A percentile compares a stretch with the other conserved stretches of the same genome.
phyloP scores from a whole-genome alignment of 257 asterid species.

The Solanum pimpinellifolium region DNA sequence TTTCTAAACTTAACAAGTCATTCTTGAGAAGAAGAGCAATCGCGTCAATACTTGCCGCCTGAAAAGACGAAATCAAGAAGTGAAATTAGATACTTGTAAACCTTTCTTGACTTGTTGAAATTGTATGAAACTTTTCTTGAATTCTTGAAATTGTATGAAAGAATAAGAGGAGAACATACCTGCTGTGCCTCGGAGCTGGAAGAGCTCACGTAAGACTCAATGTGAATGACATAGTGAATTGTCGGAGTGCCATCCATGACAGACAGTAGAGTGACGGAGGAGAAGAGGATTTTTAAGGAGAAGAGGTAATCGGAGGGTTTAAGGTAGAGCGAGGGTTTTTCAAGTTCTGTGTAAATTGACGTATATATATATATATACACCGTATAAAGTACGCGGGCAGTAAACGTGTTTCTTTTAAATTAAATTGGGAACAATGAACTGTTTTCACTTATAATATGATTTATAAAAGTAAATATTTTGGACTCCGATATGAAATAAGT shows the following conservation, averaged over 20 bases:
- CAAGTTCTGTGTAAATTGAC: neutral
- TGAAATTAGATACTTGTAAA: neutral
- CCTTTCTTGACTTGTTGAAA: neutral
- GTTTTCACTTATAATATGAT: neutral
- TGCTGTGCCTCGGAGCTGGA: conserved; percentile 53
- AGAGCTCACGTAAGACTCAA: conserved; percentile 65
- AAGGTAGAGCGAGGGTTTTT: conserved; percentile 15
- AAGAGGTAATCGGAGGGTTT: conserved; percentile 14
- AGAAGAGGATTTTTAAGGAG: neutral
- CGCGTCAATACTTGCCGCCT: conserved; percentile 60
- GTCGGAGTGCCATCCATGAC: conserved; percentile 28
- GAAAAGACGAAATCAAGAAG: conserved; percentile 6
- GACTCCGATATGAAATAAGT: neutral
- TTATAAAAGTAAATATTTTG: neutral
- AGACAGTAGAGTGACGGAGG: neutral
- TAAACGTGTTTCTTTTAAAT: neutral
- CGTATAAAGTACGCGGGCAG: neutral
- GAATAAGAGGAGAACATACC: conserved; percentile 21
- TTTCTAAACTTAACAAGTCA: conserved; percentile 49
- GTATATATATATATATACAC: neutral
- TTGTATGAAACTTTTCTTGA: neutral
- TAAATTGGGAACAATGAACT: neutral
- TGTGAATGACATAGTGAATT: conserved; percentile 39
- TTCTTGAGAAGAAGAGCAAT: conserved; percentile 49
- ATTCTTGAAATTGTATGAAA: neutral